Evolutionary conservation across 148 eudicot species (phyloP), one percentile per base, ranked within the genome.

Genomic region (Fallopia convolvulus): DNA sequence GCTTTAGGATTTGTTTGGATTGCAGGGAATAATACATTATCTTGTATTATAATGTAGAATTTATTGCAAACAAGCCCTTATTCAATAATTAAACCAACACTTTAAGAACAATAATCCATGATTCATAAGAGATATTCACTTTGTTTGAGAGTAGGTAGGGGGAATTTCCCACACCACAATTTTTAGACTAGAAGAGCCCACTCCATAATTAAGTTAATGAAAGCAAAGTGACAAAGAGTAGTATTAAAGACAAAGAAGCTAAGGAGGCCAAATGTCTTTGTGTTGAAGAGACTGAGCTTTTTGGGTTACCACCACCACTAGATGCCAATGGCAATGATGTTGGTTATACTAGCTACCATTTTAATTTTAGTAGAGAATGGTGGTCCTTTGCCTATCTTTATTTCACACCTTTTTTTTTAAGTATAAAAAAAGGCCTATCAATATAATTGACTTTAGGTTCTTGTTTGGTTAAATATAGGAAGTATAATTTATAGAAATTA

Each of bases 171-270:
- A 55, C 60, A 55, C 61, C 61, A 44, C 10, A 8, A 53, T 55
- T 18, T 48, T 55, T 20, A 20, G 33, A 60, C 13, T 15, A 61
- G 68, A 26, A 9, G 68, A 61, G 68, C 39, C 36, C 68, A 61
- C 68, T 11, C 36, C 36, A 61, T 61, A 61, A 61, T 61, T 61
- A 61, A 10, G 26, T 26, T 61, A 42, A 68, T 68, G 72, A 68
- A 68, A 68, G 72, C 46, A 68, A 36, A 68, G 20, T 36, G 72
- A 20, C 44, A 68, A 68, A 39, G 72, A 68, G 72, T 68, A 68
- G 70, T 65, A 65, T 32, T 65, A 65, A 30, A 65, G 70, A 65
- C 65, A 58, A 58, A 58, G 65, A 58, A 58, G 65, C 32, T 21
- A 21, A 20, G 65, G 12, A 20, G 26, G 32, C 65, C 30, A 58